These are phyloP conservation scores for Neurospora sp. DNA, from an alignment of 2,329 filamentous ascomycete genomes.

Conservation along the genomic window DNA sequence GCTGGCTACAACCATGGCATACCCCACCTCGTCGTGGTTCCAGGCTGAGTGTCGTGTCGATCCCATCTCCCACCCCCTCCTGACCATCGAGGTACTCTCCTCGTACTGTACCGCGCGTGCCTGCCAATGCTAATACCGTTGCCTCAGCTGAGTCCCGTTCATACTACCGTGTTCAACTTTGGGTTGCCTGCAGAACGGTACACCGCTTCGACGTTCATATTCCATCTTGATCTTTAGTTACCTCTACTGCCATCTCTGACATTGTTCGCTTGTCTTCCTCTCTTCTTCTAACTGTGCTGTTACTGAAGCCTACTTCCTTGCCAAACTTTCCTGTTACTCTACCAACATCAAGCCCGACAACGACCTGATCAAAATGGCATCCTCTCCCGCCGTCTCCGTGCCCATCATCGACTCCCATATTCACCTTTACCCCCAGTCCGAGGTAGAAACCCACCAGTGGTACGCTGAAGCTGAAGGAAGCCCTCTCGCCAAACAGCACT, in stretches of 20 bases:
- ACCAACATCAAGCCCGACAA: neutral
- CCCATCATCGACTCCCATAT: conserved; percentile 84
- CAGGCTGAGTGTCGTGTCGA: neutral
- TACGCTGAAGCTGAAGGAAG: conserved; percentile 43
- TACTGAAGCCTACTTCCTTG: neutral
- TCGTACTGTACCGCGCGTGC: neutral
- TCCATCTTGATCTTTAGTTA: neutral
- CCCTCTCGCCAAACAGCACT: conserved; percentile 54
- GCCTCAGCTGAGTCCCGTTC: neutral
- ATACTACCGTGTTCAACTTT: neutral
- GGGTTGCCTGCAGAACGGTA: neutral
- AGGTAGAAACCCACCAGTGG: conserved; percentile 62
- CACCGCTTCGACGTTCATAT: neutral
- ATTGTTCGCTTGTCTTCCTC: neutral
- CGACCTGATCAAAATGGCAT: conserved; percentile 4
- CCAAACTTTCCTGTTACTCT: neutral
- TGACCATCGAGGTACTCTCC: neutral
- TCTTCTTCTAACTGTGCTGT: neutral
- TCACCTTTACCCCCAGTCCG: conserved; percentile 69
- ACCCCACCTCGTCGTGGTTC: neutral
- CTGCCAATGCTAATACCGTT: neutral
- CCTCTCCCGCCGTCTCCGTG: conserved; percentile 20
- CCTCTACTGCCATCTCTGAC: neutral
- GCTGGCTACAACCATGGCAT: neutral
- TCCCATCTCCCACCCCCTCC: neutral